phyloP scores from a whole-genome alignment of 2,329 filamentous ascomycete species.

The Dactylonectria macrodidyma region DNA sequence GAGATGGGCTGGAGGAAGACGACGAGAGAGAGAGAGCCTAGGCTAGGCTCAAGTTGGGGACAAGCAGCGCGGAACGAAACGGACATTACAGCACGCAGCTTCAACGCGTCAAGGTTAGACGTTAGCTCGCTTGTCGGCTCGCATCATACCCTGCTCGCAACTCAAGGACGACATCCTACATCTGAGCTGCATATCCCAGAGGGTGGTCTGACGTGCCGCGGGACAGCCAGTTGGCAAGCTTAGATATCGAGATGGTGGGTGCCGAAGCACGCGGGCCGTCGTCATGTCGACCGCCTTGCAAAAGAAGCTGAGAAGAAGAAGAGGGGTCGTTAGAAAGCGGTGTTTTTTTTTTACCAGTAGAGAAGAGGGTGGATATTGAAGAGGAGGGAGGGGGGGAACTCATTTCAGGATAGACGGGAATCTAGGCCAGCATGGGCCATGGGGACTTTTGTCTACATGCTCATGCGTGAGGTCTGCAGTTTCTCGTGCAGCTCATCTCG shows the following conservation, averaged over 20 bases:
- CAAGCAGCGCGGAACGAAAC: not conserved
- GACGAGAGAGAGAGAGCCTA: not conserved
- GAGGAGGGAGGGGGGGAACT: not conserved
- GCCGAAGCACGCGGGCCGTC: not conserved
- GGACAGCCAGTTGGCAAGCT: not conserved
- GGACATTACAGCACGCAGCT: not conserved
- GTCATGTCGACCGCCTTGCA: not conserved
- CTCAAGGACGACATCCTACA: not conserved
- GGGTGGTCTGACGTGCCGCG: not conserved
- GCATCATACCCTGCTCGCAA: slow-evolving; percentile 2
- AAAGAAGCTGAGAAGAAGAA: not conserved
- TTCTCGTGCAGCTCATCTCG: not conserved
- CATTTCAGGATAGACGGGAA: slow-evolving; percentile 11
- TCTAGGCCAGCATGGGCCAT: slow-evolving; percentile 11
- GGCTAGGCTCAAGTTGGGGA: not conserved
- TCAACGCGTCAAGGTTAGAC: not conserved
- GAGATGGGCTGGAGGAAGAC: not conserved
- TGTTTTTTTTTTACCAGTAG: not conserved
- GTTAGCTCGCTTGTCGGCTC: not conserved
- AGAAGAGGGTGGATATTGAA: not conserved
- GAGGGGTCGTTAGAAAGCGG: not conserved
- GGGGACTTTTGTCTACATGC: slow-evolving; percentile 33
- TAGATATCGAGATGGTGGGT: not conserved
- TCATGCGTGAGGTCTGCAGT: not conserved
- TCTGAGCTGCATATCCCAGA: not conserved